Base-by-base conservation (phyloP, 2,329 filamentous ascomycete genomes). In the Rasamsonia emersonii region DNA sequence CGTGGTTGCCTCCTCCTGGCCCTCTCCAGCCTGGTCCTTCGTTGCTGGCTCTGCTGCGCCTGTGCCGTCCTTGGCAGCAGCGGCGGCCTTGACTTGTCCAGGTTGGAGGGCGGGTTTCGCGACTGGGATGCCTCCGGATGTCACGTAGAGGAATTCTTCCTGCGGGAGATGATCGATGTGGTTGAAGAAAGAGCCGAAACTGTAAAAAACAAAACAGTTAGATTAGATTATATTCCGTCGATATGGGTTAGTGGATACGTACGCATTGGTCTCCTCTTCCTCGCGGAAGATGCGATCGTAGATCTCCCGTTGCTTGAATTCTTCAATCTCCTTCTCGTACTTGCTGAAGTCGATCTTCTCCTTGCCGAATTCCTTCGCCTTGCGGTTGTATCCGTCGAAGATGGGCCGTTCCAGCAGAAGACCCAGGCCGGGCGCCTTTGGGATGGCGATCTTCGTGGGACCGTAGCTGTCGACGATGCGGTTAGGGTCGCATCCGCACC, bases 271-370 rank as follows among this genome's bases (percentile, higher is more conserved):
- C 55, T 80, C 76, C 60, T 91, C 84, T 58, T 96, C 91, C 32
- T 93, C 81, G 16, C 81, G 73, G 59, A 93, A 96, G 44, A 96
- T 94, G 15, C 85, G 73, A 49, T 83, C 76, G 55, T 98, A 98
- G 39, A 98, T 96, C 56, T 93, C 78, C 45, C 78, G 65, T 53
- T 93, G 78, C 65, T 96, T 96, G 63, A 98, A 98, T 38, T 79
- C 81, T 41, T 82, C 71, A 46, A 98, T 84, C 58, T 85, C 73
- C 28, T 77, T 73, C 38, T 89, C 76, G 49, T 79, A 86, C 40
- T 79, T 81, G 28, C 68, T 67, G 55, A 95, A 98, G 47, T 86
- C 77, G 36, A 98, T 79, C 15, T 73, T 69, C 30, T 82, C 73
- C 33, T 77, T 74, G 5, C 71, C 74, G 25, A 79, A 71, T 33